phyloP scores from a whole-genome alignment of 2,329 filamentous ascomycete species.

The Fusarium sp. region DNA sequence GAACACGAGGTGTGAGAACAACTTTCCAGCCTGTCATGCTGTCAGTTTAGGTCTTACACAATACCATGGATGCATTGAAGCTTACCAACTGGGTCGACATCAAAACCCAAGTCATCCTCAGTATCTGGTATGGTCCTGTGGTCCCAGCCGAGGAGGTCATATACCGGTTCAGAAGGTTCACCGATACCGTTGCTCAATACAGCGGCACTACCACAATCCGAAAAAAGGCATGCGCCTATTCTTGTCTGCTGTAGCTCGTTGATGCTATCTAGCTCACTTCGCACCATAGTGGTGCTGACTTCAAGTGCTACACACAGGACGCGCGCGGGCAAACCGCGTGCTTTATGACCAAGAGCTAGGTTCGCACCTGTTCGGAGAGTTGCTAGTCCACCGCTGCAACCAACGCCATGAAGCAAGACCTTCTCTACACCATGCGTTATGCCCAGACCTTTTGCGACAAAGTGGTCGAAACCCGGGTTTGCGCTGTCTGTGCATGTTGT shows the following conservation, averaged over 20 bases:
- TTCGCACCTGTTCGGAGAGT: slow-evolving; percentile 73
- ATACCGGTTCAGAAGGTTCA: slow-evolving; percentile 58
- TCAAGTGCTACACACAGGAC: slow-evolving; percentile 75
- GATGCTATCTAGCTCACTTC: slow-evolving; percentile 74
- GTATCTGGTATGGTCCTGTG: slow-evolving; percentile 72
- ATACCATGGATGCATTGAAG: background rate
- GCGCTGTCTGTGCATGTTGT: slow-evolving; percentile 77
- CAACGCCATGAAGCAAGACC: slow-evolving; percentile 73
- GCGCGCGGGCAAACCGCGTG: slow-evolving; percentile 68
- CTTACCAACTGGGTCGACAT: slow-evolving; percentile 70
- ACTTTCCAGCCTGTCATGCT: slow-evolving; percentile 70
- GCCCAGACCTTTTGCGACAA: slow-evolving; percentile 68
- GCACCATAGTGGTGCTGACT: slow-evolving; percentile 69
- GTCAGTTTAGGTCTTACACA: slow-evolving; percentile 27
- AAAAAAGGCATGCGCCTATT: slow-evolving; percentile 75
- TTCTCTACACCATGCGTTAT: slow-evolving; percentile 71
- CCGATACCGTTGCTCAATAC: slow-evolving; percentile 74
- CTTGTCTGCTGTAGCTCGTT: slow-evolving; percentile 68
- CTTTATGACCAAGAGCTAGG: slow-evolving; percentile 71
- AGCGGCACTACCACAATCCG: slow-evolving; percentile 75
- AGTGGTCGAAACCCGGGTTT: slow-evolving; percentile 77
- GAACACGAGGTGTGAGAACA: slow-evolving; percentile 70
- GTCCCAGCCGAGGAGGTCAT: slow-evolving; percentile 74
- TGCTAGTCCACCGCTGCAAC: slow-evolving; percentile 73
- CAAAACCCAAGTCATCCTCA: slow-evolving; percentile 72